A percentile compares a stretch with the other conserved stretches of the same genome.
These are phyloP conservation scores for Penicillium sp. DNA, from an alignment of 2,329 filamentous ascomycete genomes.

Conservation along the genomic window DNA sequence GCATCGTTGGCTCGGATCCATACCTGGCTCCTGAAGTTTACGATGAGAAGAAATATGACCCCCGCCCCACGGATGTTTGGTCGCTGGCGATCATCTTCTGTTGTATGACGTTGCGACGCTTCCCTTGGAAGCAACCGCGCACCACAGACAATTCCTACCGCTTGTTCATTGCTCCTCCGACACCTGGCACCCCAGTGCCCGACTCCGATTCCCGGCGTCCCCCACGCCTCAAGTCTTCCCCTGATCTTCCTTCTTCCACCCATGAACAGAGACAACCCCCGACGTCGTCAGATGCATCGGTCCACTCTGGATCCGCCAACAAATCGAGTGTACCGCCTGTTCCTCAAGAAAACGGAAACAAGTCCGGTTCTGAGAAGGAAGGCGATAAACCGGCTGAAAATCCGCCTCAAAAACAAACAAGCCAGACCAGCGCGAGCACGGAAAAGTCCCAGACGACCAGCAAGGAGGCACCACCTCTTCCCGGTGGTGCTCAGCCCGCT, in stretches of 20 bases:
- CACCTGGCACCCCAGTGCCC: slow-evolving; percentile 60
- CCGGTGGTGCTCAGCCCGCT: slow-evolving; percentile 27
- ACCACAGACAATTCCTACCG: slow-evolving; percentile 92
- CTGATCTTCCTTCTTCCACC: slow-evolving; percentile 32
- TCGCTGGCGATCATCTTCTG: slow-evolving; percentile 98
- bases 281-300: slow-evolving; percentile 19
- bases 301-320: slow-evolving; percentile 8
- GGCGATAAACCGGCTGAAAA: slow-evolving; percentile 25
- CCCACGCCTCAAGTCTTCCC: slow-evolving; percentile 34
- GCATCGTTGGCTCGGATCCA: slow-evolving; percentile 88
- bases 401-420: slow-evolving; percentile 28
- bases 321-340: slow-evolving; percentile 12
- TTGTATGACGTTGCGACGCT: slow-evolving; percentile 93
- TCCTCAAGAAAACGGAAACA: slow-evolving; percentile 17
- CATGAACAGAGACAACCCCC: slow-evolving; percentile 26
- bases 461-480: slow-evolving; percentile 41
- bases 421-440: slow-evolving; percentile 21
- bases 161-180: slow-evolving; percentile 82
- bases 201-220: slow-evolving; percentile 40
- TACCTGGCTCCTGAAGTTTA: slow-evolving; percentile 98
- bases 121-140: slow-evolving; percentile 95
- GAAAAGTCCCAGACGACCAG: slow-evolving; percentile 38
- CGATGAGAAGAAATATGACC: slow-evolving; percentile 88
- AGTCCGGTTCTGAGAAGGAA: slow-evolving; percentile 24
- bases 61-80: slow-evolving; percentile 93